Base-by-base conservation (phyloP, 495 filamentous ascomycete genomes). In the Paragyromitra xinjiangensis region DNA sequence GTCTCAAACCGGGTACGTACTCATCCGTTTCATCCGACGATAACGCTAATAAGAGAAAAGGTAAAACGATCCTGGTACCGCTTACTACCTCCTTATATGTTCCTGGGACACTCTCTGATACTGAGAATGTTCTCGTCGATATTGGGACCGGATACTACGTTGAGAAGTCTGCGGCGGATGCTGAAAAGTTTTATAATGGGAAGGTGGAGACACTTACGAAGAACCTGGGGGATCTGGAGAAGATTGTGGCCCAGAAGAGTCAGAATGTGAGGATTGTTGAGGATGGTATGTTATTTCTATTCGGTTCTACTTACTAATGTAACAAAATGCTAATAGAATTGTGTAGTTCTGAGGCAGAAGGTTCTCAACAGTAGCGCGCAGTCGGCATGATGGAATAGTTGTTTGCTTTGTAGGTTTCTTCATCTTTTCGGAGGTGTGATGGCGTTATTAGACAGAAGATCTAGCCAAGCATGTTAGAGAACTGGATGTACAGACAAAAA, bases 71-170 rank as follows among this genome's bases (percentile, higher is more conserved):
- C 65, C 88, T 99, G 5, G 92, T 99, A 22, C 95, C 95, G 0
- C 84, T 99, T 64, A 99, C 95, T 1, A 92, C 92, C 75, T 97
- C 93, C 24, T 89, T 99, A 61, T 99, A 98, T 84, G 94, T 98
- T 14, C 92, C 93, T 59, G 96, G 95, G 6, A 89, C 86, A 22
- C 86, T 98, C 24, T 87, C 93, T 42, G 89, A 91, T 83, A 88
- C 91, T 9, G 89, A 92, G 72, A 91, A 91, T 73, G 94, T 98
- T 11, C 87, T 99, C 56, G 94, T 99, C 26, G 95, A 99, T 86
- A 91, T 99, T 19, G 95, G 95, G 16, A 99, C 95, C 0, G 95
- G 95, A 2, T 99, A 95, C 83, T 98, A 93, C 83, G 92, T 98
- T 69, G 95, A 98, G 85, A 99, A 99, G 91, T 91, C 88, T 16